phyloP scores from a whole-genome alignment of 768 basidiomycete genomes.

The Leccinum disarticulatum region DNA sequence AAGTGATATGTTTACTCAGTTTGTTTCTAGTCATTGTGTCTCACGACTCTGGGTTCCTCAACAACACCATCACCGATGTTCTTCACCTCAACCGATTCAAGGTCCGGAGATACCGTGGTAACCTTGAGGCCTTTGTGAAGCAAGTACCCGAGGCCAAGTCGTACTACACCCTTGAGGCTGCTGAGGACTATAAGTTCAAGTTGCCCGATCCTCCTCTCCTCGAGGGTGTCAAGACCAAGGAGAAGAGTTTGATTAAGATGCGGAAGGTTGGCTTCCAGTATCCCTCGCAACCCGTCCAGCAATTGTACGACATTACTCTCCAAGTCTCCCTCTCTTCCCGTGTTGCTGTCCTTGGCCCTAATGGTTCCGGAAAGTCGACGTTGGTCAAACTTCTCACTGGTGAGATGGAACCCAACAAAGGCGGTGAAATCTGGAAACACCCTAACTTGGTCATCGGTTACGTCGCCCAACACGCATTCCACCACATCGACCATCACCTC shows the following conservation, averaged over 20 bases:
- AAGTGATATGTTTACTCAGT: constrained; percentile 10
- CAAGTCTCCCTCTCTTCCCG: constrained; percentile 98
- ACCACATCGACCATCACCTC: constrained; percentile 97
- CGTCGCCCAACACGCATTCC: constrained; percentile 99
- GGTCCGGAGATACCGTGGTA: constrained; percentile 91
- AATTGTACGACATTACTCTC: constrained; percentile 91
- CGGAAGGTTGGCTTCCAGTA: constrained; percentile 98
- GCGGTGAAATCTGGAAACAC: constrained; percentile 98
- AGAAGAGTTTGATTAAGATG: constrained; percentile 97
- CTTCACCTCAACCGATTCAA: constrained; percentile 99
- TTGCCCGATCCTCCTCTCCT: constrained; percentile 95
- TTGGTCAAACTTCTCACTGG: constrained; percentile 96
- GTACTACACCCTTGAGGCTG: constrained; percentile 94
- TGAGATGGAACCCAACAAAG: constrained; percentile 94
- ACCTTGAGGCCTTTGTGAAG: constrained; percentile 92
- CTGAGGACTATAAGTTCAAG: constrained; percentile 98
- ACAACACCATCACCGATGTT: constrained; percentile 97
- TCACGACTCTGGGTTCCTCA: constrained; percentile 96
- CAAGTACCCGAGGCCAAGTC: constrained; percentile 96
- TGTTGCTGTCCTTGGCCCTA: constrained; percentile 97
- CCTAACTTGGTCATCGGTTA: constrained; percentile 99
- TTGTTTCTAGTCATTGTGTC: constrained; percentile 79
- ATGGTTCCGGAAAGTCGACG: constrained; percentile 98
- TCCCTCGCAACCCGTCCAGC: constrained; percentile 80
- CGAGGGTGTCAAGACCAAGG: constrained; percentile 99